These are phyloP conservation scores for Lipomyces sp. DNA, from an alignment of 805 yeast species.

Conservation along the genomic window DNA sequence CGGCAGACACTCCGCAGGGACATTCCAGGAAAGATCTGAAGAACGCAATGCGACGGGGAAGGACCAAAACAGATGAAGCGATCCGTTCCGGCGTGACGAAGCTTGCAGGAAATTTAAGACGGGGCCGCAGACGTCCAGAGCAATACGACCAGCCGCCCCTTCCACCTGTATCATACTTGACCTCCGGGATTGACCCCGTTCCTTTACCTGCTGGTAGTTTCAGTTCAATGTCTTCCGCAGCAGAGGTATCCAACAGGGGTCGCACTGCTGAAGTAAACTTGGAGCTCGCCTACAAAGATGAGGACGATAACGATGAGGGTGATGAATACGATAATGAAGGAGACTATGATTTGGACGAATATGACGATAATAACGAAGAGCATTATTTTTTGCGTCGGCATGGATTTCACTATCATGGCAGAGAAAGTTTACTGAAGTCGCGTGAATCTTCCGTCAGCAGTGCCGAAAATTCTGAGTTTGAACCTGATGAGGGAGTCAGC, in stretches of 20 bases:
- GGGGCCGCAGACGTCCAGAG: conserved; percentile 13
- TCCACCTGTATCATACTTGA: background rate
- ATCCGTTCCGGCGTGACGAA: conserved; percentile 28
- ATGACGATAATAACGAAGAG: conserved; percentile 5
- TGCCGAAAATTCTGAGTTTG: background rate
- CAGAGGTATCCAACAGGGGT: too few species aligned
- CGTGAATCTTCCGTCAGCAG: background rate
- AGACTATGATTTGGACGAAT: conserved; percentile 13
- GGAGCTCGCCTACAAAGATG: background rate
- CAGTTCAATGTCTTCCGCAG: too few species aligned
- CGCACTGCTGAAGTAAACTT: background rate
- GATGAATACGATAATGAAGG: conserved; percentile 7
- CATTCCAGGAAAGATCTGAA: conserved; percentile 22
- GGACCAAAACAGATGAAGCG: conserved; percentile 29
- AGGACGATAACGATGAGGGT: conserved; percentile 14
- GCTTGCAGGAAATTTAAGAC: conserved; percentile 20
- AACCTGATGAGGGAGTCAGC: background rate
- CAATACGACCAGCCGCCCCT: background rate
- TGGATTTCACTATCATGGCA: background rate
- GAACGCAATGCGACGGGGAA: conserved; percentile 28
- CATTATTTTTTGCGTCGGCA: background rate
- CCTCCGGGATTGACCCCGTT: too few species aligned
- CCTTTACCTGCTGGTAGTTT: too few species aligned
- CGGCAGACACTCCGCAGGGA: too few species aligned
- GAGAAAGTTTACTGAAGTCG: too few species aligned